Evolutionary conservation across 305 asterid genomes (phyloP).

Genomic region (Caryopteris hybrid): DNA sequence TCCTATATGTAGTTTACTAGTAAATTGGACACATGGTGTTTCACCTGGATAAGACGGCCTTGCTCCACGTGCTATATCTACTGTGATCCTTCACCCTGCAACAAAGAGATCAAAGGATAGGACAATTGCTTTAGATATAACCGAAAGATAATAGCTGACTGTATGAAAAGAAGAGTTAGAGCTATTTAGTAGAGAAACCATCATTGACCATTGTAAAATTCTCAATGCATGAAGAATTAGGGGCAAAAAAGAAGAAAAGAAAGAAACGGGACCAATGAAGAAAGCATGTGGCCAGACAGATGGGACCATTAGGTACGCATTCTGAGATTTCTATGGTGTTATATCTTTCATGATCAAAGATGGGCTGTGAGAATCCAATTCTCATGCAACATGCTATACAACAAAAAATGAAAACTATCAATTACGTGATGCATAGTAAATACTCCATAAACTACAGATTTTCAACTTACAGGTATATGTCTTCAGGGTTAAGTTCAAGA

Average conservation of each 20-base stretch:
- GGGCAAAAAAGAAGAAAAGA: neutral
- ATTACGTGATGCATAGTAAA: constrained; percentile 4
- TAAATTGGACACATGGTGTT: neutral
- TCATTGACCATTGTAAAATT: neutral
- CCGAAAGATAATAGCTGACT: neutral
- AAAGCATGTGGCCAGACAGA: neutral
- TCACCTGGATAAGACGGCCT: constrained; percentile 41
- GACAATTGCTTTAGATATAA: neutral
- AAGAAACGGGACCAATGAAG: neutral
- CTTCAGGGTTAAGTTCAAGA: constrained; percentile 54
- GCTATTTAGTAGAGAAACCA: neutral
- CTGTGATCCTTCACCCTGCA: constrained; percentile 67
- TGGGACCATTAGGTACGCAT: neutral
- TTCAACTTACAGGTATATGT: constrained; percentile 58
- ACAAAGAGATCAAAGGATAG: neutral
- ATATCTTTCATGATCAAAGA: neutral
- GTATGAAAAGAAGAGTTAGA: neutral
- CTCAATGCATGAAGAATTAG: neutral
- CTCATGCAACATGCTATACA: neutral
- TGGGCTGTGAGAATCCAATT: neutral
- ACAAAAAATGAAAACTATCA: neutral
- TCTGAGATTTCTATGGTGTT: neutral
- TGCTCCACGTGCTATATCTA: constrained; percentile 50
- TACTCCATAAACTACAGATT: neutral
- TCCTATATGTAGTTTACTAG: neutral